Evolutionary conservation across 2,329 filamentous ascomycete species (phyloP), one percentile per base, ranked within the genome.

Genomic region (Alternaria hordeiaustralica): DNA sequence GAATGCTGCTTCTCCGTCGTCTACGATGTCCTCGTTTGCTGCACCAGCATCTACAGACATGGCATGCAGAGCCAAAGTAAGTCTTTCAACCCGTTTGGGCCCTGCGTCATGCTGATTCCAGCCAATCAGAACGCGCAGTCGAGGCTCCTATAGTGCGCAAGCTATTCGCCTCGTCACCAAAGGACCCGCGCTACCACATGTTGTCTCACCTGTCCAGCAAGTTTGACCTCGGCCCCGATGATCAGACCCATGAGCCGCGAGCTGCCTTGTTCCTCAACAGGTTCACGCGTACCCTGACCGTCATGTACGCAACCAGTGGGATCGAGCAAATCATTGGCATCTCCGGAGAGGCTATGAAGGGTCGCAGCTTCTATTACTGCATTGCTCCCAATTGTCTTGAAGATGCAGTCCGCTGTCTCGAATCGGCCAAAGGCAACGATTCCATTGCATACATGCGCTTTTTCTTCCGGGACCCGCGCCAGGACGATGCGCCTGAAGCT

Each of bases 1-100:
- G 93, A 97, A 81, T 96, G 92, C 80, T 94, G 93, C 79, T 97
- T 96, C 78, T 96, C 93, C 6, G 86, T 96, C 45, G 93, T 96
- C 46, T 92, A 96, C 78, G 91, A 96, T 85, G 92, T 96, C 21
- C 84, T 97, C 79, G 92, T 96, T 53, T 92, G 92, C 44, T 94
- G 92, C 75, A 95, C 90, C 12, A 94, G 91, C 74, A 87, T 96
- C 66, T 96, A 96, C 77, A 85, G 86, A 56, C 84, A 85, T 58
- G 89, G 89, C 23, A 85, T 86, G 66, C 90, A 88, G 75, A 94
- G 91, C 72, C 87, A 93, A 74, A 90, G 93, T 96, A 85, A 81
- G 92, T 53, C 85, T 23, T 26, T 21, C 46, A 25, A 26, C n/a
- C 43, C 10, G 30, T 49, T 33, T 55, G 45, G 15, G 41, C 6